Evolutionary conservation across 768 basidiomycete genomes (phyloP), one percentile per base, ranked within the genome.

Genomic region (Xerocomus spinulosus): DNA sequence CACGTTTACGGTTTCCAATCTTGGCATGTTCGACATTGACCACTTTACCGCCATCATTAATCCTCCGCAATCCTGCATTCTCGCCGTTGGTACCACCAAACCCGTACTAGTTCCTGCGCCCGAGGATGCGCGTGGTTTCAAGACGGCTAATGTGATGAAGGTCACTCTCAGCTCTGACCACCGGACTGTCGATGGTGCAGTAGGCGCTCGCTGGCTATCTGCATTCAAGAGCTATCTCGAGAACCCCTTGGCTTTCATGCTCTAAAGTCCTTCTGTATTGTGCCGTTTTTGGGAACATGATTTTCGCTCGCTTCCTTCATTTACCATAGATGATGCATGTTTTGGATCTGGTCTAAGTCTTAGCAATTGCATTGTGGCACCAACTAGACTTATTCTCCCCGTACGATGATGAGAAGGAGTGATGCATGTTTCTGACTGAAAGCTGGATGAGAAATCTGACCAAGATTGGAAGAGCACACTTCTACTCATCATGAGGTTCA

Each of bases 1-100:
- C 41, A 90, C 94, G 12, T 98, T 99, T 74, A 98, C 96, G 36
- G 91, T 99, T 67, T 99, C 96, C 50, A 99, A 99, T 74, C 78
- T 99, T 47, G 96, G 96, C 70, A 99, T 99, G 96, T 96, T 79
- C 64, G 94, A 88, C 52, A 81, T 97, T 61, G 80, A 83, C 46
- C 87, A 93, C 70, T 99, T 99, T 71, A 97, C 94, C 13, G 96
- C 96, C 39, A 98, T 99, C 74, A 95, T 99, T 80, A 99, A 99
- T 77, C 83, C 88, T 13, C 96, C 96, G 21, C 96, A 98, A 70
- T 90, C 92, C 39, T 97, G 94, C 71, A 99, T 98, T 62, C 85
- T 99, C 51, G 96, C 96, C 37, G 82, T 98, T 58, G 94, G 96
- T 29, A 78, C 84, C 17, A 92, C 92, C 15, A 78, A 83, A 65